phyloP scores from a whole-genome alignment of 106 monocot species.

The Chionographis japonica region DNA sequence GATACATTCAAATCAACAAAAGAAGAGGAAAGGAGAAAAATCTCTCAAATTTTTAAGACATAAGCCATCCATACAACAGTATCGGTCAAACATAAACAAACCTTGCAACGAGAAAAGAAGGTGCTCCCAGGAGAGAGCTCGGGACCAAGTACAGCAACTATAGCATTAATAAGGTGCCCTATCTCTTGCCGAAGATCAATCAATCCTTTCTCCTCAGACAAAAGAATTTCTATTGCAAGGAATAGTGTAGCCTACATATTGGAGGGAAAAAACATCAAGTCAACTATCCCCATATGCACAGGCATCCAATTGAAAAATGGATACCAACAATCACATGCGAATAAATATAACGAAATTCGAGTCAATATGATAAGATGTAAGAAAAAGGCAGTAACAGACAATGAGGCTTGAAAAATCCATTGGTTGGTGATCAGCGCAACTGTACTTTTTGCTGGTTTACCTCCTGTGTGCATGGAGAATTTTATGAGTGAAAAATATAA shows the following conservation, averaged over 20 bases:
- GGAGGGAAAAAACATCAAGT: constrained; percentile 11
- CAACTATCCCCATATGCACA: too few relatives aligned
- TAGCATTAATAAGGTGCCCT: constrained; percentile 80
- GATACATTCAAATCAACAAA: too few relatives aligned
- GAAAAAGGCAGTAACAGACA: background rate
- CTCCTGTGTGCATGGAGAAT: too few relatives aligned
- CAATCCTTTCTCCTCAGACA: constrained; percentile 85
- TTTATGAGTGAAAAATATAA: too few relatives aligned
- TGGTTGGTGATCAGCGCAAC: too few relatives aligned
- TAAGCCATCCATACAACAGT: too few relatives aligned
- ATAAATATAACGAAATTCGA: background rate
- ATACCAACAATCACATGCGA: background rate
- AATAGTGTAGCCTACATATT: constrained; percentile 65
- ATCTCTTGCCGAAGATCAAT: constrained; percentile 85
- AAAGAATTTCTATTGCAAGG: constrained; percentile 87
- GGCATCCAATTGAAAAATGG: background rate
- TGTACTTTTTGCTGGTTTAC: too few relatives aligned
- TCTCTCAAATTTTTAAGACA: too few relatives aligned
- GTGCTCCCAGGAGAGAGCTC: constrained; percentile 96
- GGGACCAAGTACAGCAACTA: constrained; percentile 96
- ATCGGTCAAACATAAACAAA: constrained; percentile 7
- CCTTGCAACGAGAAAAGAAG: constrained; percentile 99
- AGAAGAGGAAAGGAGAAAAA: too few relatives aligned
- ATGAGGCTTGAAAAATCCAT: too few relatives aligned
- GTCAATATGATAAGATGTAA: too few relatives aligned